Percentiles rank a stretch among this genome's conserved stretches.
phyloP scores from a whole-genome alignment of 371 early-diverging fungal genomes.

The Cladochytrium tenue region DNA sequence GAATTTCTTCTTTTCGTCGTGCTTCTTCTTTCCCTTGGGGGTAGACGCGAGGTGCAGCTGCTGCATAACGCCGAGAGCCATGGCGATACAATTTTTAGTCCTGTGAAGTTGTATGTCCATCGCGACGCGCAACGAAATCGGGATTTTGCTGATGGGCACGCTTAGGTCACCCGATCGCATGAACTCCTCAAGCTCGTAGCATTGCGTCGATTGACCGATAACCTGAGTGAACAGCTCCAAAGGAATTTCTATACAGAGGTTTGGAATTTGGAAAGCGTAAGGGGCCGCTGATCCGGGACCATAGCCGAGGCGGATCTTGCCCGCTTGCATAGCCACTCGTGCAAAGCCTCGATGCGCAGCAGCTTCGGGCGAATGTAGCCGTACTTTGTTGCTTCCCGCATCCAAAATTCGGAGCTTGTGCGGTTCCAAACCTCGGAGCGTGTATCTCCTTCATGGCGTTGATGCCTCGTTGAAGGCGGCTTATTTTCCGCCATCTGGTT shows the following conservation, averaged over 20 bases:
- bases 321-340: slow-evolving; percentile 36
- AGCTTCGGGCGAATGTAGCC: slow-evolving; percentile 50
- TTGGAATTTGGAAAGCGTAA: slow-evolving; percentile 13
- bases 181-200: slow-evolving; percentile 26
- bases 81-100: slow-evolving; percentile 10
- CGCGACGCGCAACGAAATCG: slow-evolving; percentile 13
- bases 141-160: slow-evolving; percentile 21
- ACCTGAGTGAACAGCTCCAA: slow-evolving; percentile 40
- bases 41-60: slow-evolving; percentile 17
- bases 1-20: background rate
- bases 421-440: too few relatives aligned
- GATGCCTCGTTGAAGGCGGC: too few relatives aligned
- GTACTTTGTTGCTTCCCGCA: slow-evolving; percentile 36
- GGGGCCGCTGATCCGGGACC: slow-evolving; percentile 1
- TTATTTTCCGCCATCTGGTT: too few relatives aligned
- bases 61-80: slow-evolving; percentile 23
- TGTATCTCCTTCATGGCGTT: too few relatives aligned
- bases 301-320: background rate
- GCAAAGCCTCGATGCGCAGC: slow-evolving; percentile 42
- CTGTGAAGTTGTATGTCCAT: slow-evolving; percentile 12
- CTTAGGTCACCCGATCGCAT: slow-evolving; percentile 16
- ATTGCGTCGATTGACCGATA: slow-evolving; percentile 20
- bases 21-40: background rate
- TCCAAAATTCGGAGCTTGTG: background rate
- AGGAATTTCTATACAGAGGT: slow-evolving; percentile 19